These are phyloP conservation scores for Candida multigemmis DNA, from an alignment of 805 yeast genomes.

Conservation along the genomic window DNA sequence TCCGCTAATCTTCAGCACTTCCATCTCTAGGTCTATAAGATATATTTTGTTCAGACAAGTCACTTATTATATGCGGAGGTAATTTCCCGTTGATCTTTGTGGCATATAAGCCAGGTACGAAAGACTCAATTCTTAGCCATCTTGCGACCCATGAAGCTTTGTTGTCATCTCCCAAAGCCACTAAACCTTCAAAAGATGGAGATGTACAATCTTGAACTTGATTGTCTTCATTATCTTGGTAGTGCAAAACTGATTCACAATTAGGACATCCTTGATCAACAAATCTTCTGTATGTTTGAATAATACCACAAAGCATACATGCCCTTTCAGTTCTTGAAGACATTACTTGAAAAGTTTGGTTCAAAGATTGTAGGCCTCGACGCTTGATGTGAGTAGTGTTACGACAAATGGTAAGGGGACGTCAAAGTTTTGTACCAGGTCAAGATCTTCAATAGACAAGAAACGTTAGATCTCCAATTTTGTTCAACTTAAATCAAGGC, in stretches of 20 bases:
- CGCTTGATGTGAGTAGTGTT: too few relatives aligned
- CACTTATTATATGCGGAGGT: conserved; percentile 76
- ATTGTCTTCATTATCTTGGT: conserved; percentile 69
- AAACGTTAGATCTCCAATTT: too few relatives aligned
- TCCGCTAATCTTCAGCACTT: conserved; percentile 57
- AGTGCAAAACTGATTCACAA: conserved; percentile 82
- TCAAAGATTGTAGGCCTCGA: conserved; percentile 1
- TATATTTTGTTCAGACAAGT: conserved; percentile 64
- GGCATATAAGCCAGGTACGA: conserved; percentile 86
- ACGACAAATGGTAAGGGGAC: too few relatives aligned
- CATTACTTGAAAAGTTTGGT: conserved; percentile 12
- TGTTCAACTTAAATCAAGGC: too few relatives aligned
- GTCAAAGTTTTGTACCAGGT: too few relatives aligned
- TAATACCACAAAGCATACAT: conserved; percentile 93
- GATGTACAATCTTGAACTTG: conserved; percentile 88
- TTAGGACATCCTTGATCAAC: conserved; percentile 89
- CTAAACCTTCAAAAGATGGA: conserved; percentile 92
- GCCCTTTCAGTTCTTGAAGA: conserved; percentile 77
- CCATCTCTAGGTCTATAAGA: conserved; percentile 95
- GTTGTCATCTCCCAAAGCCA: conserved; percentile 76
- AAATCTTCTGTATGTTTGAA: conserved; percentile 69
- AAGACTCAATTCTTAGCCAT: conserved; percentile 88
- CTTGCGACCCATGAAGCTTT: conserved; percentile 90
- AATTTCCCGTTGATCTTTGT: conserved; percentile 87
- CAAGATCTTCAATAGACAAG: too few relatives aligned